Percentiles rank a stretch among this genome's conserved stretches.
Conservation (phyloP, 1,284 basidiomycete species). For the Cryptococcus sp. region DNA sequence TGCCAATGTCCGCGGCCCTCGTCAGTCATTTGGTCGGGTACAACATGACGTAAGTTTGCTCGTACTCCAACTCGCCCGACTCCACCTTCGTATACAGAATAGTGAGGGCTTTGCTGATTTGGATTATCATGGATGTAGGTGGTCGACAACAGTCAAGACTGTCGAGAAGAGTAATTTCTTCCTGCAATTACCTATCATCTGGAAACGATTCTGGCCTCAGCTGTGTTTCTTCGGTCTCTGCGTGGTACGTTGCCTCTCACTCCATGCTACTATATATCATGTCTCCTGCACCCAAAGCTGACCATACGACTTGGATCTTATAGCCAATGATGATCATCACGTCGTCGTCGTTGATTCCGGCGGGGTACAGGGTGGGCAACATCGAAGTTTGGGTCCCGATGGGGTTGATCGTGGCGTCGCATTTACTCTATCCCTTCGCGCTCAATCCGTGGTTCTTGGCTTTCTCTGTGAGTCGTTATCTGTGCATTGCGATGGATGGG, state of each 20-base stretch:
- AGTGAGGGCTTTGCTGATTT: constrained; percentile 53
- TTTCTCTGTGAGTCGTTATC: constrained; percentile 29
- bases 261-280: background rate
- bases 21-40: constrained; percentile 80
- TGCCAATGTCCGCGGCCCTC: constrained; percentile 71
- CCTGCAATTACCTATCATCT: constrained; percentile 78
- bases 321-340: constrained; percentile 37
- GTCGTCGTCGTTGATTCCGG: constrained; percentile 28
- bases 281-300: background rate
- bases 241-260: constrained; percentile 48
- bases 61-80: too few species aligned
- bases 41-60: constrained; percentile 71
- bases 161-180: constrained; percentile 82
- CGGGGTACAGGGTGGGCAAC: constrained; percentile 28
- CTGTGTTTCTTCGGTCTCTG: constrained; percentile 61
- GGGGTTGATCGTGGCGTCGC: constrained; percentile 28
- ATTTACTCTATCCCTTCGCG: constrained; percentile 42
- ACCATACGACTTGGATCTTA: background rate
- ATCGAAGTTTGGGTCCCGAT: constrained; percentile 39
- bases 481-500: too few species aligned
- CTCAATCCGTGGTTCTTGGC: constrained; percentile 42
- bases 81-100: background rate
- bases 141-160: constrained; percentile 68
- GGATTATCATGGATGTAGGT: constrained; percentile 57
- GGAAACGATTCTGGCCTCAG: constrained; percentile 69